Evolutionary conservation across 2,329 filamentous ascomycete species (phyloP), one percentile per base, ranked within the genome.

Genomic region (Aspergillus ochraceus): DNA sequence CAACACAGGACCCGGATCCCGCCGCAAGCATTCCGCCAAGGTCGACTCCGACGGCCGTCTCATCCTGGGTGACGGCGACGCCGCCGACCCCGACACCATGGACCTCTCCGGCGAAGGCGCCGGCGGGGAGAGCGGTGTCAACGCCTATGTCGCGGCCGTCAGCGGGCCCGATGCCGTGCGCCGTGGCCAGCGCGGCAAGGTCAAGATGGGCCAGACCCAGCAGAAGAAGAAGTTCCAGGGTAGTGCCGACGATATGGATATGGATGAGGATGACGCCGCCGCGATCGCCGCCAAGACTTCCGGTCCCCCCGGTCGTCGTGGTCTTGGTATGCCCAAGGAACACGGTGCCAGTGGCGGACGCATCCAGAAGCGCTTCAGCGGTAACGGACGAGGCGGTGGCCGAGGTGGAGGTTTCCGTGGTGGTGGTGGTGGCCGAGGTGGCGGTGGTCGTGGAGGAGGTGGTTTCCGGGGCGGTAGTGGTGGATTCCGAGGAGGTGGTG

Each of bases 121-220:
- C 11, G 67, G 66, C 22, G 68, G 65, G 22, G 66, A 65, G 20
- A 69, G 69, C 58, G 75, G 74, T 45, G 82, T 87, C 71, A 86
- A 87, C 67, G 85, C 85, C 26, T 87, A 88, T 68, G 80, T 87
- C 49, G 81, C 82, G 49, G 86, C 86, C 11, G 83, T 88, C 59
- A 83, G 82, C 57, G 84, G 86, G 22, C 82, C 83, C 24, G 83
- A 87, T 68, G 83, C 84, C 9, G 80, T 84, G 36, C 79, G 83
- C 60, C 77, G 83, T 32, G 85, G 85, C 39, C 84, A 86, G 69
- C 82, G 82, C 67, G 85, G 86, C 12, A 84, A 84, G 68, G 74
- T 88, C 62, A 87, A 86, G 76, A 85, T 88, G 70, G 83, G 81
- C 56, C 75, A 81, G 76, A 68, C 71, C 56, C 66, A 74, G 59